Conservation (phyloP, 2,329 filamentous ascomycete species). For the Ceratocystis lukuohia region DNA sequence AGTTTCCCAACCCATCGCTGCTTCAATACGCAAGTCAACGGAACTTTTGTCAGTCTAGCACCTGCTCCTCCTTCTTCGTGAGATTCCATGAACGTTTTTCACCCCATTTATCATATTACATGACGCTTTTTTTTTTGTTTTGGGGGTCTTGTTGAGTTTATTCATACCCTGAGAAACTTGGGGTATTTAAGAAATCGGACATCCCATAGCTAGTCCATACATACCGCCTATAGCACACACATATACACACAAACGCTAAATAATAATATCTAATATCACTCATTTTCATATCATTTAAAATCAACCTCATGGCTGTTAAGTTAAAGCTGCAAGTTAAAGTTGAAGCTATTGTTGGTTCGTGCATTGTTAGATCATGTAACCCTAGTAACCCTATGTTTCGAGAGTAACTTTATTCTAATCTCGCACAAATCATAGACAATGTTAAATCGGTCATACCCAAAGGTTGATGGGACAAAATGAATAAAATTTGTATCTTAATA, state of each 20-base stretch:
- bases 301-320: not conserved
- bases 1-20: conserved; percentile 3
- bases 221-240: not conserved
- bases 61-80: not conserved
- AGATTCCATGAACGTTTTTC: not conserved
- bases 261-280: conserved; percentile 4
- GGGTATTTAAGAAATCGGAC: not conserved
- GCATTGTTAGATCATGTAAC: not conserved
- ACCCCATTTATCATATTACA: not conserved
- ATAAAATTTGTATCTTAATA: too few species aligned
- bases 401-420: not conserved
- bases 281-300: not conserved
- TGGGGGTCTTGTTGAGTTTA: not conserved
- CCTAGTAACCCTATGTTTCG: not conserved
- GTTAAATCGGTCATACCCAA: not conserved
- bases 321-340: not conserved
- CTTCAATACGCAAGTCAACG: conserved; percentile 1
- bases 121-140: not conserved
- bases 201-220: not conserved
- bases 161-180: not conserved
- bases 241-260: not conserved
- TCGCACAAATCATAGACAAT: too few species aligned
- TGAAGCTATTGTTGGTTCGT: not conserved
- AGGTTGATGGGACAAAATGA: not conserved
- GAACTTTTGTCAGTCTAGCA: conserved; percentile 14